Percentiles rank a stretch among this genome's conserved stretches.
phyloP scores from a whole-genome alignment of 176 grass and related monocot genomes.

The Oryza officinalis region DNA sequence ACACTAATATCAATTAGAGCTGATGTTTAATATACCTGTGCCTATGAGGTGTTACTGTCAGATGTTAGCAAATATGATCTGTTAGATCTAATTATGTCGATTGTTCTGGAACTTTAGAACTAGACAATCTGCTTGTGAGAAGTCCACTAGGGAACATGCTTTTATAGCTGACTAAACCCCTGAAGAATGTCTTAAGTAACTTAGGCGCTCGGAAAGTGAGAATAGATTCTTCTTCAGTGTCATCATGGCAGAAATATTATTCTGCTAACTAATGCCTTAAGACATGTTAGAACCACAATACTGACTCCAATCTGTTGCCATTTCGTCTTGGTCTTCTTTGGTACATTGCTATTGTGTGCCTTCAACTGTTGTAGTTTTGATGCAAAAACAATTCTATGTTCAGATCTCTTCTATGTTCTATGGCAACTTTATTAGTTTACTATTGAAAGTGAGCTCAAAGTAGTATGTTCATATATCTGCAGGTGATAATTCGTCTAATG shows the following conservation, averaged over 20 bases:
- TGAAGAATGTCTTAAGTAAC: not conserved
- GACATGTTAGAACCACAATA: no score
- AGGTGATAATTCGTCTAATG: constrained; percentile 83
- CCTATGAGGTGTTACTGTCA: not conserved
- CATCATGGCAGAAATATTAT: not conserved
- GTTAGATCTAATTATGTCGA: not conserved
- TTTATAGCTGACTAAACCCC: not conserved
- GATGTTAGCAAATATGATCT: not conserved
- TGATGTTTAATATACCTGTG: not conserved
- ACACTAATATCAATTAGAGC: not conserved
- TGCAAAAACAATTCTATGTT: not conserved
- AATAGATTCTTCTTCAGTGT: not conserved
- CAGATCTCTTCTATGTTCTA: not conserved
- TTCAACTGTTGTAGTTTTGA: not conserved
- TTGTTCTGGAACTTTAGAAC: not conserved
- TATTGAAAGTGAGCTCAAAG: constrained; percentile 2
- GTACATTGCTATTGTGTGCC: not conserved
- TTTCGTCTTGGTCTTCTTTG: not conserved
- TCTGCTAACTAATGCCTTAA: not conserved
- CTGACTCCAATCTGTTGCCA: not conserved
- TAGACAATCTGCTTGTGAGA: not conserved
- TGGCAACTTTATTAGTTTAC: constrained; percentile 7
- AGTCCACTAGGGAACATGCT: not conserved
- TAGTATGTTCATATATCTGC: not conserved
- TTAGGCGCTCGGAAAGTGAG: not conserved